Percentiles rank a stretch among this genome's conserved stretches.
These are phyloP conservation scores for Colletotrichum australisinense DNA, from an alignment of 2,329 filamentous ascomycete genomes.

Conservation along the genomic window DNA sequence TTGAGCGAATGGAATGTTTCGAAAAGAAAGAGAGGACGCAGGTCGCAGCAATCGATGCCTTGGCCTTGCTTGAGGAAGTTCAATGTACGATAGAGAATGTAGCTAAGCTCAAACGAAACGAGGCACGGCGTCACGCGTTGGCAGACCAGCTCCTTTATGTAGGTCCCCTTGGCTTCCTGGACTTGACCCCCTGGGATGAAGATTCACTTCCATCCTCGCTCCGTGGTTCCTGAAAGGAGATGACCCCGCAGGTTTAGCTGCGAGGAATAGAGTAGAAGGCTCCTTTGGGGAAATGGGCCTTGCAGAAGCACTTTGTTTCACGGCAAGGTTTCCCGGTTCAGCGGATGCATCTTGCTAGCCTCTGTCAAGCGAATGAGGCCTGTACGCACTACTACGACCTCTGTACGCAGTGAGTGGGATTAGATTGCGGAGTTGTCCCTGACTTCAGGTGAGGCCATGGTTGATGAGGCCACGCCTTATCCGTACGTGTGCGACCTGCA, in stretches of 20 bases:
- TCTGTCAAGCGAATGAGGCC: not conserved
- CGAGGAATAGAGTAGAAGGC: slow-evolving; percentile 33
- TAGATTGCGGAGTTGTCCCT: slow-evolving; percentile 32
- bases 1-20: slow-evolving; percentile 24
- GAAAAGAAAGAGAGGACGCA: slow-evolving; percentile 35
- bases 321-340: slow-evolving; percentile 25
- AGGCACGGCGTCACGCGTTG: not conserved
- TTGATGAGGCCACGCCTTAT: slow-evolving; percentile 22
- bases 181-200: slow-evolving; percentile 5
- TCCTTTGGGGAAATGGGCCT: slow-evolving; percentile 14
- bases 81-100: slow-evolving; percentile 27
- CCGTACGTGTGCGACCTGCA: not conserved
- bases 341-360: not conserved
- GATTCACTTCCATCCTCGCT: slow-evolving; percentile 9
- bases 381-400: not conserved
- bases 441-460: slow-evolving; percentile 34
- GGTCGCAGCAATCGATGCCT: slow-evolving; percentile 35
- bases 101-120: slow-evolving; percentile 27
- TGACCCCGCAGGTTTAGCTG: slow-evolving; percentile 30
- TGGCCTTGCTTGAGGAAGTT: slow-evolving; percentile 33
- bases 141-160: slow-evolving; percentile 22
- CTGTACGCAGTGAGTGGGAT: not conserved
- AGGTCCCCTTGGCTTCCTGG: not conserved
- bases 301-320: slow-evolving; percentile 12
- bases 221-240: slow-evolving; percentile 9